A percentile compares a stretch with the other conserved stretches of the same genome.
These are phyloP conservation scores for Metrosideros polymorpha DNA, from an alignment of 441 rosid genomes.

Conservation along the genomic window DNA sequence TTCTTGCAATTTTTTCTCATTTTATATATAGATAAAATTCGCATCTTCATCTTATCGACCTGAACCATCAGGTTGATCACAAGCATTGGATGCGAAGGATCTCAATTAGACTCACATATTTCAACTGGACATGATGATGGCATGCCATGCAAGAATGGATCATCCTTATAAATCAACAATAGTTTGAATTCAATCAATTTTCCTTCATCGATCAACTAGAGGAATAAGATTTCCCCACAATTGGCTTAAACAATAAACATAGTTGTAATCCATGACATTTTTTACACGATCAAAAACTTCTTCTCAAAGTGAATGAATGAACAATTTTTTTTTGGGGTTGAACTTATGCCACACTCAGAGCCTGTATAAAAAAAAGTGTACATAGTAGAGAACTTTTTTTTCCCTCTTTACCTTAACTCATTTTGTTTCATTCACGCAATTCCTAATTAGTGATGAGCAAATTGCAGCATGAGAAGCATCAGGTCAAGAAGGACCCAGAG, in stretches of 20 bases:
- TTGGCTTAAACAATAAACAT: not conserved
- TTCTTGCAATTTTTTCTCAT: not conserved
- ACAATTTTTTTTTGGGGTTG: not conserved
- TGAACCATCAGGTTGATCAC: not conserved
- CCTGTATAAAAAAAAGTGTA: not conserved
- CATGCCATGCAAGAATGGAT: not conserved
- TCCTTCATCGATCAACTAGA: not conserved
- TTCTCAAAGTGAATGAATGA: not conserved
- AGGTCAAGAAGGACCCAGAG: constrained; percentile 47
- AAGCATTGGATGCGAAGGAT: not conserved
- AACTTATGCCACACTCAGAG: not conserved
- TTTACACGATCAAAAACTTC: not conserved
- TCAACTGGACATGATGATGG: not conserved
- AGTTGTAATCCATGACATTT: not conserved
- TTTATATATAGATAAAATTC: not conserved
- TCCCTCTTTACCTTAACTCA: not conserved
- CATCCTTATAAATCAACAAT: not conserved
- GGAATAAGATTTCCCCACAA: not conserved
- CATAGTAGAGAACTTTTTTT: not conserved
- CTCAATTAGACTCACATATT: not conserved
- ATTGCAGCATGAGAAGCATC: constrained; percentile 41
- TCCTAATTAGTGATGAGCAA: not conserved
- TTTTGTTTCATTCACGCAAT: not conserved
- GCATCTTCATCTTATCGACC: not conserved
- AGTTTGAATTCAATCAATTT: not conserved